A percentile compares a stretch with the other conserved stretches of the same genome.
Evolutionary conservation across 129 eudicot genomes (phyloP).

Genomic region (Calendula officinalis): DNA sequence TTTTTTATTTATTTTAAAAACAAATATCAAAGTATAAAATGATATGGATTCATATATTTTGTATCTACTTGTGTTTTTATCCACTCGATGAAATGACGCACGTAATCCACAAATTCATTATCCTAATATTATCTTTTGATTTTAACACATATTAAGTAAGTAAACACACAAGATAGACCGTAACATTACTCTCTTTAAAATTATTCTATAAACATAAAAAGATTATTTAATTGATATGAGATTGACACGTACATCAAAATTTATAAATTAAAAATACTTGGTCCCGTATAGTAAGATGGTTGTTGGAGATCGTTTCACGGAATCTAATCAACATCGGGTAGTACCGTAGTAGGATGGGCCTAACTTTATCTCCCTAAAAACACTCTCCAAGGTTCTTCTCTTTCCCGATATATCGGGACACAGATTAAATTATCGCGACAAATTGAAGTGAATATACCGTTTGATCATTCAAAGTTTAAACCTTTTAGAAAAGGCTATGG

Average conservation of each 20-base stretch:
- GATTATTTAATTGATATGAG: neutral
- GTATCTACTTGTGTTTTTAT: too few species aligned
- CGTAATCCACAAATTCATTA: too few species aligned
- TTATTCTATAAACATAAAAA: too few species aligned
- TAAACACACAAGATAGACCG: too few species aligned
- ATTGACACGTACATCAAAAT: conserved; percentile 1
- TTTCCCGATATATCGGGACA: neutral
- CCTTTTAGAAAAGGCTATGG: neutral
- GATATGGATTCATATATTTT: too few species aligned
- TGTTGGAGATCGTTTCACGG: conserved; percentile 10
- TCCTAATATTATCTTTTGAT: too few species aligned
- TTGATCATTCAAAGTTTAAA: neutral
- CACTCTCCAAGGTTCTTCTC: conserved; percentile 7
- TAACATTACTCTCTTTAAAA: too few species aligned
- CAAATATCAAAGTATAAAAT: too few species aligned
- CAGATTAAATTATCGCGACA: neutral
- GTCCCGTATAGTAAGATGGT: neutral
- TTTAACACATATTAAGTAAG: too few species aligned
- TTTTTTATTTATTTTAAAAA: too few species aligned
- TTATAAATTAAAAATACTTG: neutral
- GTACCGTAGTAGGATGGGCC: conserved; percentile 14
- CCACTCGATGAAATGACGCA: too few species aligned
- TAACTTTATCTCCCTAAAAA: neutral
- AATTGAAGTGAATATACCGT: conserved; percentile 1
- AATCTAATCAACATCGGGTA: conserved; percentile 23